Conservation (phyloP, 768 basidiomycete species). For the Candolleomyces efflorescens region DNA sequence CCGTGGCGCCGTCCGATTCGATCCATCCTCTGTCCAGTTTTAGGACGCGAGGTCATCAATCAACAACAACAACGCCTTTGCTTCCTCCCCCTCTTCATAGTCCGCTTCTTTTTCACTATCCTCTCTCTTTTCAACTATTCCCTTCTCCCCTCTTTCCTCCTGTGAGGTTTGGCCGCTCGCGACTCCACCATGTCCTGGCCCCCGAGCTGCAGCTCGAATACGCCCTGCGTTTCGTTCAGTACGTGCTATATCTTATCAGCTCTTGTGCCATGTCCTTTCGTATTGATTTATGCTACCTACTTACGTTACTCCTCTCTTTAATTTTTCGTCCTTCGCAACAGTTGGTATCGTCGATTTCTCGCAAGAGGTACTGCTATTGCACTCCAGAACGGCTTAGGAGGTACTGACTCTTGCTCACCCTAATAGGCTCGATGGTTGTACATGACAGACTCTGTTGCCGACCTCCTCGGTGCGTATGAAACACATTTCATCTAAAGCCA, state of each 20-base stretch:
- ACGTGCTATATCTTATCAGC: slow-evolving; percentile 24
- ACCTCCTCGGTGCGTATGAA: slow-evolving; percentile 49
- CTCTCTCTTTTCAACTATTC: slow-evolving; percentile 8
- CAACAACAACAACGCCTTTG: background rate
- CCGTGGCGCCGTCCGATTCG: background rate
- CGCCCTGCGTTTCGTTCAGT: slow-evolving; percentile 80
- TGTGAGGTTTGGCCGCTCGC: slow-evolving; percentile 9
- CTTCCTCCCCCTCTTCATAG: background rate
- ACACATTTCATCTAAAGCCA: background rate
- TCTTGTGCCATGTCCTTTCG: slow-evolving; percentile 4
- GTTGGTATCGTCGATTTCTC: slow-evolving; percentile 83
- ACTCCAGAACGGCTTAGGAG: slow-evolving; percentile 1
- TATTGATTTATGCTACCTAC: slow-evolving; percentile 1
- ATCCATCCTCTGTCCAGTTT: background rate
- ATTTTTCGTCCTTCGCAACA: slow-evolving; percentile 21
- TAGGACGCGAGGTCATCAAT: background rate
- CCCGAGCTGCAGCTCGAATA: slow-evolving; percentile 33
- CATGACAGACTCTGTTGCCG: slow-evolving; percentile 60
- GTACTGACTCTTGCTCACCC: background rate
- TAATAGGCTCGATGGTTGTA: slow-evolving; percentile 62
- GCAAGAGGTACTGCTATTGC: slow-evolving; percentile 46
- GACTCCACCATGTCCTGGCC: slow-evolving; percentile 13
- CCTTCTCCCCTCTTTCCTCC: slow-evolving; percentile 12
- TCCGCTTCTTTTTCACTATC: slow-evolving; percentile 4
- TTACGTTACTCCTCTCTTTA: slow-evolving; percentile 4